These are phyloP conservation scores for Arthromyces matolae DNA, from an alignment of 768 basidiomycete species.

Conservation along the genomic window DNA sequence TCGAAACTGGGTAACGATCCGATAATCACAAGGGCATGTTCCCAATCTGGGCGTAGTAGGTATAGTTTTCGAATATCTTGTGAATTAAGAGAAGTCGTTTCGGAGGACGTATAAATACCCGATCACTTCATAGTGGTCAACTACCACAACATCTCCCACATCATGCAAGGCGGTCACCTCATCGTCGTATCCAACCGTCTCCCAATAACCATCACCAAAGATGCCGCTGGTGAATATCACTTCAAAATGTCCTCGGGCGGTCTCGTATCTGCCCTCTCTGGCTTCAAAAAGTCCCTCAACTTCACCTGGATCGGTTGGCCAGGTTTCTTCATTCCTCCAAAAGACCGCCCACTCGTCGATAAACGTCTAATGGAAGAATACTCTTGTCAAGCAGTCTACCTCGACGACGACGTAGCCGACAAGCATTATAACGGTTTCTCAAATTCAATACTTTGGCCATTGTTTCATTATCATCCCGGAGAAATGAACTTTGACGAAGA, in stretches of 20 bases:
- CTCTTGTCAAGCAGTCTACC: slow-evolving; percentile 95
- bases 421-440: slow-evolving; percentile 98
- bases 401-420: slow-evolving; percentile 98
- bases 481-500: slow-evolving; percentile 99
- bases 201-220: slow-evolving; percentile 93
- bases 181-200: slow-evolving; percentile 96
- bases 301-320: slow-evolving; percentile 99
- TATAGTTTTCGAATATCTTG: slow-evolving; percentile 21
- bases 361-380: slow-evolving; percentile 91
- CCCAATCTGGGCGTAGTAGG: slow-evolving; percentile 31
- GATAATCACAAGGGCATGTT: too few relatives aligned
- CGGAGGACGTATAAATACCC: slow-evolving; percentile 13
- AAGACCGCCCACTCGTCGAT: slow-evolving; percentile 90
- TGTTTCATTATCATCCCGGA: slow-evolving; percentile 99
- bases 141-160: slow-evolving; percentile 24
- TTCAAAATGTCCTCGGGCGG: slow-evolving; percentile 99
- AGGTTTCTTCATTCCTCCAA: slow-evolving; percentile 88
- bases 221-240: slow-evolving; percentile 88
- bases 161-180: slow-evolving; percentile 67
- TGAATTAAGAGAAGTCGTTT: not conserved
- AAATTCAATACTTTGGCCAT: slow-evolving; percentile 98
- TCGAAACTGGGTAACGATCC: slow-evolving; percentile 24
- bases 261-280: slow-evolving; percentile 93
- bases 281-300: slow-evolving; percentile 96
- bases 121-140: slow-evolving; percentile 24